Percentiles rank a stretch among this genome's conserved stretches.
These are phyloP conservation scores for Chaetomidium leptoderma DNA, from an alignment of 495 filamentous ascomycete genomes.

Conservation along the genomic window DNA sequence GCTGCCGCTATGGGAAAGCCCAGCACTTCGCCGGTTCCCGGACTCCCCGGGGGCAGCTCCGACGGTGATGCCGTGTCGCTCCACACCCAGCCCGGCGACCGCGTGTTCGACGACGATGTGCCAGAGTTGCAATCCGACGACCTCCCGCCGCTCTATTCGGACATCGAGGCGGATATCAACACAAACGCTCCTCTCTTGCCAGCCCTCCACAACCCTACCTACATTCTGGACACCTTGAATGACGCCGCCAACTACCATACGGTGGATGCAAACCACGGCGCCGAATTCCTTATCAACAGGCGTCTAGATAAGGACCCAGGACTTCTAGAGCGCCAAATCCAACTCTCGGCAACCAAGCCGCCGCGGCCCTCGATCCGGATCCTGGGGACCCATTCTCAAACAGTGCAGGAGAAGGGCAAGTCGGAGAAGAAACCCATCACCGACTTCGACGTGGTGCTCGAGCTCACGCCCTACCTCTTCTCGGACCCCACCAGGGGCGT, in stretches of 20 bases:
- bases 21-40: constrained; percentile 6
- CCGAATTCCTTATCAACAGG: constrained; percentile 35
- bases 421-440: constrained; percentile 40
- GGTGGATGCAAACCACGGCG: constrained; percentile 27
- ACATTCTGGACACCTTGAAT: constrained; percentile 7
- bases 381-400: constrained; percentile 49
- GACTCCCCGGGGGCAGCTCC: constrained; percentile 14
- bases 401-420: constrained; percentile 41
- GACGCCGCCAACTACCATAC: not conserved
- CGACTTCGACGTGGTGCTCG: constrained; percentile 51
- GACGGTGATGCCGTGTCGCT: constrained; percentile 29
- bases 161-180: constrained; percentile 18
- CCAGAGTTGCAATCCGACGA: constrained; percentile 32
- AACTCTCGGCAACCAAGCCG: constrained; percentile 37
- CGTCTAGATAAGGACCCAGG: constrained; percentile 40
- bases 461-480: constrained; percentile 49
- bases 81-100: constrained; percentile 26
- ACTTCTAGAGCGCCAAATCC: constrained; percentile 42
- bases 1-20: constrained; percentile 26
- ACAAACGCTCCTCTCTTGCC: constrained; percentile 28
- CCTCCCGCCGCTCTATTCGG: constrained; percentile 36
- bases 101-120: constrained; percentile 31
- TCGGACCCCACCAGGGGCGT: constrained; percentile 30
- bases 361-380: constrained; percentile 47
- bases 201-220: not conserved